Evolutionary conservation across 2,329 filamentous ascomycete species (phyloP), one percentile per base, ranked within the genome.

Genomic region (Talaromyces sp.): DNA sequence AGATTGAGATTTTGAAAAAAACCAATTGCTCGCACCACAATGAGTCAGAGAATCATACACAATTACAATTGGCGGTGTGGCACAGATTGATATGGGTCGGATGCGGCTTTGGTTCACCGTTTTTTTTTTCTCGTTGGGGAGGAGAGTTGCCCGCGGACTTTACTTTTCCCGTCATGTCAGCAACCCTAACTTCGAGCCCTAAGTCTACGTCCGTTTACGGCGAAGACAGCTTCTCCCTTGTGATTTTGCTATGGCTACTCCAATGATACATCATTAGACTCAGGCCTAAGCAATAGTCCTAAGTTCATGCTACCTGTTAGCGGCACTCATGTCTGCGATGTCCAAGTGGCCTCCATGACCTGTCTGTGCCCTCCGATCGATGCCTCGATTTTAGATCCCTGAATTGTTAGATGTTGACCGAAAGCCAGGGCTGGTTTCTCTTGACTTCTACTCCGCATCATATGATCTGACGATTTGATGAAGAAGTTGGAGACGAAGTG

Each of bases 181-280:
- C 65, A 66, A 64, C 65, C 65, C 65, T 66, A 66, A 43, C 14
- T 27, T 19, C 4, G 33, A 66, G 65, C 65, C 65, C 65, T 66
- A 66, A 64, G 16, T 66, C 50, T 7, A 54, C 24, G 37, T 33
- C 41, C 50, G 13, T 54, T 64, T 64, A 16, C 10, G 58, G 45
- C 16, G 5, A 43, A 24, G 10, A 22, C 31, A 24, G 22, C 16
- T 14, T n/a, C 14, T 16, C 27, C 11, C n/a, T 27, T 60, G 37
- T n/a, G 8, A 39, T 45, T 37, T 16, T 56, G 33, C 52, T 24
- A 33, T n/a, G 27, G 27, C 50, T 37, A 33, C 24, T 33, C 27
- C 33, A 31, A 54, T 54, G 2, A 37, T 37, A 22, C 33, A 39
- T 14, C 5, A 9, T 22, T 16, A 39, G 19, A 24, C 14, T 56